Percentiles rank a stretch among this genome's conserved stretches.
Evolutionary conservation across 345 rosid genomes (phyloP).

Genomic region (Brassica nigra): DNA sequence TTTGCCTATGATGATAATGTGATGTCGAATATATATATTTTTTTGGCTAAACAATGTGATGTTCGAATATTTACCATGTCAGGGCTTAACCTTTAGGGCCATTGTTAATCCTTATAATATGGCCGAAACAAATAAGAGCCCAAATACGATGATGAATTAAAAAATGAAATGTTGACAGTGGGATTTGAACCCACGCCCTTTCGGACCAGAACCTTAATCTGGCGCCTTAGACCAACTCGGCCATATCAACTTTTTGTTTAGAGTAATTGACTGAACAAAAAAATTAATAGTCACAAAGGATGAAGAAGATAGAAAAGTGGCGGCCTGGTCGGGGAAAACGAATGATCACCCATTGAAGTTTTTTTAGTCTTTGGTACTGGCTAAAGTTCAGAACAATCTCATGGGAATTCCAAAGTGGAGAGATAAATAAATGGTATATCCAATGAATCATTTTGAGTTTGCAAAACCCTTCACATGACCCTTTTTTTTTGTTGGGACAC

Average conservation of each 20-base stretch:
- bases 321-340: background rate
- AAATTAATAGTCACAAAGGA: background rate
- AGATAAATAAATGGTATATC: background rate
- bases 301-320: no score
- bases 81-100: background rate
- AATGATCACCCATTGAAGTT: background rate
- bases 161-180: conserved; percentile 62
- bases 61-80: background rate
- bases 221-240: conserved; percentile 99
- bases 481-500: background rate
- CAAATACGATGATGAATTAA: background rate
- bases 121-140: background rate
- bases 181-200: conserved; percentile 99
- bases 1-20: background rate
- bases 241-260: conserved; percentile 67
- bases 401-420: background rate
- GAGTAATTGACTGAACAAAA: background rate
- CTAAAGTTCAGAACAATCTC: background rate
- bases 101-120: background rate
- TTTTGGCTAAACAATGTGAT: background rate
- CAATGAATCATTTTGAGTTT: conserved; percentile 12
- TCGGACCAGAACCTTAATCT: conserved; percentile 99
- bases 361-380: background rate
- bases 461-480: background rate
- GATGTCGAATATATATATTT: no score